A percentile compares a stretch with the other conserved stretches of the same genome.
Evolutionary conservation across 805 yeast genomes (phyloP).

Genomic region (Candida multigemmis): DNA sequence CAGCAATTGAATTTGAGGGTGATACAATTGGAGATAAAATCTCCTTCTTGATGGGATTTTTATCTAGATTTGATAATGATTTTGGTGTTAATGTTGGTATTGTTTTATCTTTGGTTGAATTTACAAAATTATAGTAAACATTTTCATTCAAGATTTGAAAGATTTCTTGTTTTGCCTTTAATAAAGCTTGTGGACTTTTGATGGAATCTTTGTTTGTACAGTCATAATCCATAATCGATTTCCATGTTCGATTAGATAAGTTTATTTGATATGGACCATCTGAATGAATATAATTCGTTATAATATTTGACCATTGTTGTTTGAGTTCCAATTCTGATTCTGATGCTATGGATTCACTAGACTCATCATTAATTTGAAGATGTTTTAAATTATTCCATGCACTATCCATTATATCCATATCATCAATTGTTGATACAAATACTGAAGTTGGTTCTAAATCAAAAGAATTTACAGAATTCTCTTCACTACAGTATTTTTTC

Average conservation of each 20-base stretch:
- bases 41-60: no score
- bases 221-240: conserved; percentile 10
- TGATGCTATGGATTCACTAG: no score
- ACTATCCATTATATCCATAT: conserved; percentile 6
- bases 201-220: conserved; percentile 4
- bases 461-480: conserved; percentile 9
- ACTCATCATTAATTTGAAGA: conserved; percentile 4
- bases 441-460: conserved; percentile 14
- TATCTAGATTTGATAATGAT: not conserved
- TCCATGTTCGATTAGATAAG: conserved; percentile 29
- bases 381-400: conserved; percentile 13
- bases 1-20: no score
- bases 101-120: conserved; percentile 3
- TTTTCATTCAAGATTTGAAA: conserved; percentile 25
- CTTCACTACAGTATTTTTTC: not conserved
- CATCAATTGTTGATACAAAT: conserved; percentile 17
- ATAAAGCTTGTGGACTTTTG: conserved; percentile 15
- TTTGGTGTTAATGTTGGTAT: conserved; percentile 1
- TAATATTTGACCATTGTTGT: conserved; percentile 28
- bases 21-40: no score
- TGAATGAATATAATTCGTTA: conserved; percentile 28
- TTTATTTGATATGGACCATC: conserved; percentile 43
- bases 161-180: conserved; percentile 21
- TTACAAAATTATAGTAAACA: conserved; percentile 14
- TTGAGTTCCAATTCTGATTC: not conserved